These are phyloP conservation scores for Fistulinella cinereoalba DNA, from an alignment of 1,284 basidiomycete genomes.

Conservation along the genomic window DNA sequence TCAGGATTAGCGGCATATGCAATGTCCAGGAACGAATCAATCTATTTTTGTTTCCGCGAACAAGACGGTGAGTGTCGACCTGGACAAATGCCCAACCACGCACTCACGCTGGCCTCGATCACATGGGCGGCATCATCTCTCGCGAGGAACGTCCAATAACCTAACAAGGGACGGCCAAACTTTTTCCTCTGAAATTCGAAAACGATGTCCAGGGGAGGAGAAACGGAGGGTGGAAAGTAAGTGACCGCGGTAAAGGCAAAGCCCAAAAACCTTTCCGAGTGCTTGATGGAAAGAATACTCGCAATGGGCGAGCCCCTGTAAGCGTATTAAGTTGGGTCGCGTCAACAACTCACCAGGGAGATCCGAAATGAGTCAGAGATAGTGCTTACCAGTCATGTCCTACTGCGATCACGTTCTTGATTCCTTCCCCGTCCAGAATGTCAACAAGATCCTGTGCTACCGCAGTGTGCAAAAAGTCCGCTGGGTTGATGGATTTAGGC, in stretches of 20 bases:
- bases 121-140: slow-evolving; percentile 26
- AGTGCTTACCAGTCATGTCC: slow-evolving; percentile 44
- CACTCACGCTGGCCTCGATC: slow-evolving; percentile 32
- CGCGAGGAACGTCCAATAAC: slow-evolving; percentile 42
- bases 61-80: background rate
- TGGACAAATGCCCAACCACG: background rate
- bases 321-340: background rate
- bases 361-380: background rate
- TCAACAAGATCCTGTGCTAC: slow-evolving; percentile 42
- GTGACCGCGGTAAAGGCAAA: slow-evolving; percentile 32
- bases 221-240: slow-evolving; percentile 30
- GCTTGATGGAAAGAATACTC: slow-evolving; percentile 33
- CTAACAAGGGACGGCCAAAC: slow-evolving; percentile 34
- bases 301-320: slow-evolving; percentile 33
- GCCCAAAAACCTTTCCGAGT: slow-evolving; percentile 33
- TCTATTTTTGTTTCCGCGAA: slow-evolving; percentile 12
- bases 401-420: slow-evolving; percentile 37
- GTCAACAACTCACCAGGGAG: slow-evolving; percentile 1
- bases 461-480: slow-evolving; percentile 38
- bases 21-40: slow-evolving; percentile 33
- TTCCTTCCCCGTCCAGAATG: slow-evolving; percentile 41
- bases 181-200: slow-evolving; percentile 23
- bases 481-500: slow-evolving; percentile 40
- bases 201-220: slow-evolving; percentile 27
- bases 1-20: slow-evolving; percentile 34